Conservation (phyloP, 2,329 filamentous ascomycete genomes). For the Curvularia hawaiiensis region DNA sequence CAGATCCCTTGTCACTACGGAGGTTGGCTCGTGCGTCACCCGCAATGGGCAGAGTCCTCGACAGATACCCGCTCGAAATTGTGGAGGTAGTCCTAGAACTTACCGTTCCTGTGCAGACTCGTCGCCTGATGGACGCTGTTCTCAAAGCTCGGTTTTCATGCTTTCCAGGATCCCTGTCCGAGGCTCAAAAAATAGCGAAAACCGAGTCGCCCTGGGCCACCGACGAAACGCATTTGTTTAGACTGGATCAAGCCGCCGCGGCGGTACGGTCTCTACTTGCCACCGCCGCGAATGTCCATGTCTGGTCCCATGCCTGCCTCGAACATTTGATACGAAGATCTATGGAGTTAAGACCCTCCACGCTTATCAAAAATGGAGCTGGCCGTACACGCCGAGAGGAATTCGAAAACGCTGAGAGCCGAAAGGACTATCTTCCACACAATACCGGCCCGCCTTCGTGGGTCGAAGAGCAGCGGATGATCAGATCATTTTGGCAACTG, state of each 20-base stretch:
- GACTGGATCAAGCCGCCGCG: slow-evolving; percentile 4
- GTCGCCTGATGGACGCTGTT: background rate
- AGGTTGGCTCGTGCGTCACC: slow-evolving; percentile 13
- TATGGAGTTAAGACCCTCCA: slow-evolving; percentile 11
- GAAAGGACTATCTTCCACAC: slow-evolving; percentile 13
- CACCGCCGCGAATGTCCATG: slow-evolving; percentile 8
- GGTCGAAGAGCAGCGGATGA: slow-evolving; percentile 16
- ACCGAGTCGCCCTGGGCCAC: background rate
- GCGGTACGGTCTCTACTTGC: slow-evolving; percentile 10
- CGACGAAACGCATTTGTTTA: background rate
- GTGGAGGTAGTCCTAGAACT: slow-evolving; percentile 7
- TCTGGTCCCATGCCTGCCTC: slow-evolving; percentile 15
- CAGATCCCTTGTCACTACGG: slow-evolving; percentile 9
- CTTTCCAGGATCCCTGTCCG: slow-evolving; percentile 2
- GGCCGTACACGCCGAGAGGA: background rate
- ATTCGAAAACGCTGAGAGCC: slow-evolving; percentile 13
- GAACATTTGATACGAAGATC: slow-evolving; percentile 16
- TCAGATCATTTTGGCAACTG: slow-evolving; percentile 12
- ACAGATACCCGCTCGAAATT: slow-evolving; percentile 18
- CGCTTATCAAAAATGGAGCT: background rate
- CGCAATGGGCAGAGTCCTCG: slow-evolving; percentile 10
- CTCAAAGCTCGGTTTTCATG: slow-evolving; percentile 1
- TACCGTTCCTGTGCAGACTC: slow-evolving; percentile 8
- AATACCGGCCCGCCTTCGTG: slow-evolving; percentile 13
- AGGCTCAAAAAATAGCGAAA: slow-evolving; percentile 3